phyloP scores from a whole-genome alignment of 192 early-diverging fungal genomes.

The Phycomyces blakesleeanus region DNA sequence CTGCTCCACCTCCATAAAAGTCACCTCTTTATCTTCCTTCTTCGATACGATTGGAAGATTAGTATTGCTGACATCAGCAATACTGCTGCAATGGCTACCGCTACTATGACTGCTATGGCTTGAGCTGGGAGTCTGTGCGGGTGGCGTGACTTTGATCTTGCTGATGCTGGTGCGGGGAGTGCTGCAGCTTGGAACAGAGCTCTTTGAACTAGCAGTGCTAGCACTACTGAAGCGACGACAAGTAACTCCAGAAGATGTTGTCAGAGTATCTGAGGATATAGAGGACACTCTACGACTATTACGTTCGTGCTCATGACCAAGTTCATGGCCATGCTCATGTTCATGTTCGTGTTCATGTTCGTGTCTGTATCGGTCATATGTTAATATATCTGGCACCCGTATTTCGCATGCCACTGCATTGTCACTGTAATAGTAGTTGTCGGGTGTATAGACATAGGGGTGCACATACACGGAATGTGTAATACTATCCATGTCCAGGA shows the following conservation, averaged over 20 bases:
- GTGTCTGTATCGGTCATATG: too few relatives aligned
- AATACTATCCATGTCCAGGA: neutral
- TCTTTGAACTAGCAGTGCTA: slow-evolving; percentile 1
- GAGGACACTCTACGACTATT: neutral
- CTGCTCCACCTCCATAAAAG: too few relatives aligned
- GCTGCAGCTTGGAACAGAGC: neutral
- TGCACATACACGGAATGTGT: neutral
- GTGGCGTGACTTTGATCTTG: neutral
- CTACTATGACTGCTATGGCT: too few relatives aligned
- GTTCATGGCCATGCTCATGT: neutral
- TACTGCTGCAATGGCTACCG: too few relatives aligned
- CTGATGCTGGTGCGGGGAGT: neutral
- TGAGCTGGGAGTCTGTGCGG: neutral
- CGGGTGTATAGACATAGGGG: neutral
- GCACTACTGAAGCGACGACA: neutral
- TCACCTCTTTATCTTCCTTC: too few relatives aligned
- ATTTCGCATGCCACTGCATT: too few relatives aligned
- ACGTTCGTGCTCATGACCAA: neutral
- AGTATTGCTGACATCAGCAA: too few relatives aligned
- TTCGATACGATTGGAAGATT: too few relatives aligned
- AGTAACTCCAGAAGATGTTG: neutral
- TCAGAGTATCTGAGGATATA: neutral
- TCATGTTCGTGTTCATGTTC: too few relatives aligned
- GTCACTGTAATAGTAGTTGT: too few relatives aligned
- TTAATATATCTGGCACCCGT: too few relatives aligned